A percentile compares a stretch with the other conserved stretches of the same genome.
Evolutionary conservation across 1,284 basidiomycete species (phyloP).

Genomic region (Tilletia setariae): DNA sequence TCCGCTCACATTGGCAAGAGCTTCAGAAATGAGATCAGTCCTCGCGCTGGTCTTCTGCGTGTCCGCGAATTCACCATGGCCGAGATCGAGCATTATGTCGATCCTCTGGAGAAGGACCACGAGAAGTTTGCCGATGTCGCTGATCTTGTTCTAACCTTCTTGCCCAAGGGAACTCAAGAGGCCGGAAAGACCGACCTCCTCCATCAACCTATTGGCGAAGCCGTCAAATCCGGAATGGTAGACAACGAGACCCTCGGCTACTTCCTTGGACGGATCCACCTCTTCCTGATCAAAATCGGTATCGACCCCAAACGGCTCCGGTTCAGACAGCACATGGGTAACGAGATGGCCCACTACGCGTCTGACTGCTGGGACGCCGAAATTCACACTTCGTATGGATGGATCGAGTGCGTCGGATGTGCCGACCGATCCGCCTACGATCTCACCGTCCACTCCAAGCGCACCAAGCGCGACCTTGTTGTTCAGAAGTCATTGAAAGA

Average conservation of each 20-base stretch:
- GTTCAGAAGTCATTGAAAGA: conserved; percentile 81
- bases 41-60: conserved; percentile 88
- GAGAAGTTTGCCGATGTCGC: conserved; percentile 76
- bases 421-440: conserved; percentile 98
- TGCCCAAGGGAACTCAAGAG: conserved; percentile 78
- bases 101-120: conserved; percentile 88
- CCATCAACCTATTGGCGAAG: conserved; percentile 78
- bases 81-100: conserved; percentile 98
- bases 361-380: conserved; percentile 99
- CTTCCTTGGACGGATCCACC: conserved; percentile 88
- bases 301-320: conserved; percentile 80
- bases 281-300: conserved; percentile 88
- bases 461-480: conserved; percentile 64
- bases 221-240: conserved; percentile 76
- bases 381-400: conserved; percentile 88
- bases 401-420: conserved; percentile 99
- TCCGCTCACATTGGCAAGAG: conserved; percentile 93
- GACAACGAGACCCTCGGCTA: conserved; percentile 98
- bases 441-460: conserved; percentile 62
- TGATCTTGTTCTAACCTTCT: conserved; percentile 70
- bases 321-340: conserved; percentile 94
- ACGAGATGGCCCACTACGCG: conserved; percentile 99
- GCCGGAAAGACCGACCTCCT: conserved; percentile 69
- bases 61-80: conserved; percentile 99
- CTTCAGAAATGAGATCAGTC: conserved; percentile 98